phyloP scores from a whole-genome alignment of 257 asterid species.

The Plantago major region DNA sequence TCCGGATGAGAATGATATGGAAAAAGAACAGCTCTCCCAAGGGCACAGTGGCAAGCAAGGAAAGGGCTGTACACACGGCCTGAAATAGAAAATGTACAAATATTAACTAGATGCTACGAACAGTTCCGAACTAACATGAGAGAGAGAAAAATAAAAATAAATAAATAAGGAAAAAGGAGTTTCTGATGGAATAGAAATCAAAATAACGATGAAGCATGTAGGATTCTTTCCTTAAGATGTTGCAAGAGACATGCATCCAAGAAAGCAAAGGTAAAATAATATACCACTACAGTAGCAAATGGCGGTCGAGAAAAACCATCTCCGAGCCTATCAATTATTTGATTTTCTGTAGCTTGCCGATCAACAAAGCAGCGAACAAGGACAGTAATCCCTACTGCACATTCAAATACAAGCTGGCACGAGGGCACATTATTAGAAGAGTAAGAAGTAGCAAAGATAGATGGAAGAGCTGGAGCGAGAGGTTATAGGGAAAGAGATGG shows the following conservation, averaged over 20 bases:
- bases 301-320: conserved; percentile 96
- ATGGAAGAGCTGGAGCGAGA: background rate
- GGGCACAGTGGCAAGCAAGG: conserved; percentile 83
- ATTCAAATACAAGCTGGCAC: conserved; percentile 84
- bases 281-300: conserved; percentile 90
- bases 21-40: conserved; percentile 88
- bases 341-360: conserved; percentile 64
- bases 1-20: conserved; percentile 85
- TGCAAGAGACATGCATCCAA: conserved; percentile 1
- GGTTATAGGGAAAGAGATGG: background rate
- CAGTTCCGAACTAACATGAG: background rate
- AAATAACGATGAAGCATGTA: too few species aligned
- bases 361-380: conserved; percentile 88
- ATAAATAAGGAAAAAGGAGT: background rate
- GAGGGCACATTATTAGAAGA: conserved; percentile 22
- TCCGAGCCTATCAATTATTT: conserved; percentile 74
- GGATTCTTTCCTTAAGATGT: background rate
- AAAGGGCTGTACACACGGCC: conserved; percentile 83
- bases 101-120: conserved; percentile 4
- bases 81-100: conserved; percentile 31
- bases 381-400: conserved; percentile 75
- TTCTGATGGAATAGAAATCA: too few species aligned
- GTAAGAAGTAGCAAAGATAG: conserved; percentile 12
- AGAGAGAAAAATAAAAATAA: background rate
- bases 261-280: conserved; percentile 11